These are phyloP conservation scores for Solanum medicagineum DNA, from an alignment of 257 asterid genomes.

Conservation along the genomic window DNA sequence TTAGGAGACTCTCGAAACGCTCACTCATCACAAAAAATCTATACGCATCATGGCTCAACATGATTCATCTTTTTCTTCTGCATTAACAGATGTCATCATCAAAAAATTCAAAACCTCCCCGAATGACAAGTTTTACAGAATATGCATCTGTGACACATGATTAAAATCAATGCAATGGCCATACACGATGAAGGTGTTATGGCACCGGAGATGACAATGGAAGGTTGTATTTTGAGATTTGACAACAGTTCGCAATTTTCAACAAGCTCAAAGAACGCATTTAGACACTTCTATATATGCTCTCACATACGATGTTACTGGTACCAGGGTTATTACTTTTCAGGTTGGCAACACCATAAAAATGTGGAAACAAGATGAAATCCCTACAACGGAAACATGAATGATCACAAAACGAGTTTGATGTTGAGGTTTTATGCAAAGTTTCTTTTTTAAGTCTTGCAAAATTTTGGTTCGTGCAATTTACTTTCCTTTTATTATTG, in stretches of 20 bases:
- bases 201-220: slow-evolving; percentile 91
- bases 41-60: background rate
- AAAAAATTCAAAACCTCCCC: slow-evolving; percentile 67
- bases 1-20: slow-evolving; percentile 6
- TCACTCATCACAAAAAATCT: background rate
- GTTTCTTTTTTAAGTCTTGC: no score
- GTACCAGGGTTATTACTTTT: slow-evolving; percentile 69
- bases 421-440: no score
- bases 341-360: slow-evolving; percentile 88
- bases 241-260: slow-evolving; percentile 83
- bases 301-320: slow-evolving; percentile 46
- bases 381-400: no score
- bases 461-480: background rate
- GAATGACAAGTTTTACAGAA: slow-evolving; percentile 77
- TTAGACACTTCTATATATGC: slow-evolving; percentile 70
- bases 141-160: slow-evolving; percentile 77
- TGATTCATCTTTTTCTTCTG: slow-evolving; percentile 40
- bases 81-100: slow-evolving; percentile 66
- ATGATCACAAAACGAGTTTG: no score
- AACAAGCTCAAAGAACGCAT: slow-evolving; percentile 61
- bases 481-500: background rate
- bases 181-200: slow-evolving; percentile 77
- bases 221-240: slow-evolving; percentile 97
- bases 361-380: slow-evolving; percentile 79
- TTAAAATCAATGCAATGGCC: slow-evolving; percentile 71